These are phyloP conservation scores for Nicotiana knightiana DNA, from an alignment of 257 asterid genomes.

Conservation along the genomic window DNA sequence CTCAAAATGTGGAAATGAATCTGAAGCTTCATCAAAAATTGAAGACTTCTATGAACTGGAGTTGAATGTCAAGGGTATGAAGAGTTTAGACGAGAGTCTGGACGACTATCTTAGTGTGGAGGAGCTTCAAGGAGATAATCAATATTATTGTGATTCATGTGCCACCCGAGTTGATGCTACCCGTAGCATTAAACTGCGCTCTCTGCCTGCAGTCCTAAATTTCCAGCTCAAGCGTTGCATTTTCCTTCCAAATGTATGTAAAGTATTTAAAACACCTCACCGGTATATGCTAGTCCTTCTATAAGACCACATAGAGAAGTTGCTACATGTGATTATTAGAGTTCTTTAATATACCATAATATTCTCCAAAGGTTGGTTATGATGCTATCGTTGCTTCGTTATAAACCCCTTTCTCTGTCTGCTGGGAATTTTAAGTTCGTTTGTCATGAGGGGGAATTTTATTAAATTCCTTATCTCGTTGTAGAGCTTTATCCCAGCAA, in stretches of 20 bases:
- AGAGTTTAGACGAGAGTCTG: slow-evolving; percentile 80
- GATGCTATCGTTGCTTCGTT: not conserved
- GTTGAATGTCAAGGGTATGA: slow-evolving; percentile 89
- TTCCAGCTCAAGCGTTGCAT: slow-evolving; percentile 98
- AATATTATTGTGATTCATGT: slow-evolving; percentile 79
- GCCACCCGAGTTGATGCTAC: slow-evolving; percentile 89
- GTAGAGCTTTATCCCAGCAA: not conserved
- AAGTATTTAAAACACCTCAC: slow-evolving; percentile 12
- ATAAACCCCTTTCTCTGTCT: not conserved
- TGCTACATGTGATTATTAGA: not conserved
- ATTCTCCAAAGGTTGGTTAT: not conserved
- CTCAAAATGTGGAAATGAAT: slow-evolving; percentile 86
- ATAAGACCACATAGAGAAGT: not conserved
- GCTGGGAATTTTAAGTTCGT: not conserved
- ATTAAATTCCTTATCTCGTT: not conserved
- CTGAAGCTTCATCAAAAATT: slow-evolving; percentile 85
- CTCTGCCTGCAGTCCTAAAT: slow-evolving; percentile 82
- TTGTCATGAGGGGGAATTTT: not conserved
- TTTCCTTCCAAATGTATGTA: slow-evolving; percentile 87
- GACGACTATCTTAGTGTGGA: slow-evolving; percentile 85
- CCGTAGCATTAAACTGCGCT: slow-evolving; percentile 89
- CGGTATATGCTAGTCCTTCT: slow-evolving; percentile 11
- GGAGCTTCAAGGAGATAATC: slow-evolving; percentile 96
- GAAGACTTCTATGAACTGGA: slow-evolving; percentile 97
- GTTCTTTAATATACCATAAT: not conserved